A percentile compares a stretch with the other conserved stretches of the same genome.
phyloP scores from a whole-genome alignment of 192 early-diverging fungal genomes.

The Coemansia sp. region DNA sequence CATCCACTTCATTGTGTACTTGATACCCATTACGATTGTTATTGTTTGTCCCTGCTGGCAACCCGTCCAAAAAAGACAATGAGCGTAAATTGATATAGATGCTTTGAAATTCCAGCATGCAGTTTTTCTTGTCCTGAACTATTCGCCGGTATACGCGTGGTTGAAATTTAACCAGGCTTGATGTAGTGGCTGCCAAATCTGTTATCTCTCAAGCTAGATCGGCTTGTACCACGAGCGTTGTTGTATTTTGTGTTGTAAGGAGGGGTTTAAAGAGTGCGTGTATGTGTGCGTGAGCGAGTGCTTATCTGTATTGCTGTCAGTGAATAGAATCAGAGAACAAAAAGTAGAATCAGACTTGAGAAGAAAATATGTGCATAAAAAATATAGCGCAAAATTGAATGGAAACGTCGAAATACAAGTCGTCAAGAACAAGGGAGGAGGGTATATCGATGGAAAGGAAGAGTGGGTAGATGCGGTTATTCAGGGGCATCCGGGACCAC shows the following conservation, averaged over 20 bases:
- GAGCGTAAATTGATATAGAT: not conserved
- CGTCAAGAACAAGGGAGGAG: constrained; percentile 17
- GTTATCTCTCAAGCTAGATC: not conserved
- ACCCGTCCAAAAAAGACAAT: not conserved
- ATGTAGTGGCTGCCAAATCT: not conserved
- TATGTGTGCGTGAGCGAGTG: not conserved
- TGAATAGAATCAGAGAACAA: not conserved
- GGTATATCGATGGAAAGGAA: constrained; percentile 1
- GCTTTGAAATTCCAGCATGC: too few relatives aligned
- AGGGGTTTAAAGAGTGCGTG: not conserved
- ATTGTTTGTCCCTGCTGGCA: not conserved
- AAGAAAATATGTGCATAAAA: constrained; percentile 4
- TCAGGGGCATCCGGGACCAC: not conserved
- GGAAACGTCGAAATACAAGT: constrained; percentile 8
- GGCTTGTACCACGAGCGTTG: not conserved
- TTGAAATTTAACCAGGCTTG: not conserved
- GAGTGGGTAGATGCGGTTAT: not conserved
- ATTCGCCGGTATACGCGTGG: not conserved
- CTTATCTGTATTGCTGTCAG: not conserved
- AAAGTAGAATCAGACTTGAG: not conserved
- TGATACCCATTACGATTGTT: constrained; percentile 35
- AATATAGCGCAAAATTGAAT: not conserved
- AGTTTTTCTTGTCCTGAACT: not conserved
- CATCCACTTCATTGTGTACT: constrained; percentile 55
- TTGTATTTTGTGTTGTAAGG: not conserved